Conservation (phyloP, 2,329 filamentous ascomycete genomes). For the Coniochaeta pulveracea region DNA sequence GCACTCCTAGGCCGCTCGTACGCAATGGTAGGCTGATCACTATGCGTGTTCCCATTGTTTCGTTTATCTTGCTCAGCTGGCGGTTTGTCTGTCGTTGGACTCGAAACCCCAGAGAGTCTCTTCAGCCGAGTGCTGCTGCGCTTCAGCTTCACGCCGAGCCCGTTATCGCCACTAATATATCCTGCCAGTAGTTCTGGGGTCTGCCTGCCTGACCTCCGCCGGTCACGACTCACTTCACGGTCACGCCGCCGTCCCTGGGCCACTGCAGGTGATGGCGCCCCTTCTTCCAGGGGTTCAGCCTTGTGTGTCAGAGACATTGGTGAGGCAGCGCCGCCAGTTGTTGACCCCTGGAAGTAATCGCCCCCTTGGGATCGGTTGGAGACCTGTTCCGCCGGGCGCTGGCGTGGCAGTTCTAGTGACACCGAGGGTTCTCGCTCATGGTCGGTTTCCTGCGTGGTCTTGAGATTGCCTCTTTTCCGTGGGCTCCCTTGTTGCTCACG, state of each 20-base stretch:
- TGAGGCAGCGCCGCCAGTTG: slow-evolving; percentile 7
- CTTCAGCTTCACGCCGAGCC: slow-evolving; percentile 27
- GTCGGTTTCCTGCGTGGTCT: slow-evolving; percentile 7
- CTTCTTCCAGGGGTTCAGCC: slow-evolving; percentile 40
- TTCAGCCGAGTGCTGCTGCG: slow-evolving; percentile 48
- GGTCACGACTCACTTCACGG: slow-evolving; percentile 29
- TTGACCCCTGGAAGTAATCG: no score
- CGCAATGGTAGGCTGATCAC: slow-evolving; percentile 29
- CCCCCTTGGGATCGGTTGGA: no score
- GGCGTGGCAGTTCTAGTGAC: no score
- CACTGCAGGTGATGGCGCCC: slow-evolving; percentile 59
- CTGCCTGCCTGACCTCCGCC: slow-evolving; percentile 34
- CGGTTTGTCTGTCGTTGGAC: slow-evolving; percentile 26
- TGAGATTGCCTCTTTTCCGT: slow-evolving; percentile 6
- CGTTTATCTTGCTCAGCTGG: slow-evolving; percentile 8
- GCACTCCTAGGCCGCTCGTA: slow-evolving; percentile 68
- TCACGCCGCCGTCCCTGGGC: slow-evolving; percentile 46
- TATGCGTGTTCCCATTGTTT: slow-evolving; percentile 13
- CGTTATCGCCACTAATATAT: slow-evolving; percentile 12
- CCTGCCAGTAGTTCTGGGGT: slow-evolving; percentile 35
- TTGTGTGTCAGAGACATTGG: slow-evolving; percentile 10
- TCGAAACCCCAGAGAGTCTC: slow-evolving; percentile 39
- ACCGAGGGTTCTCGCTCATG: slow-evolving; percentile 12
- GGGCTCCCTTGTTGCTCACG: slow-evolving; percentile 9
- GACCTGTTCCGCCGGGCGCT: no score